These are phyloP conservation scores for Allomyces macrogynus DNA, from an alignment of 192 early-diverging fungal genomes.

Conservation along the genomic window DNA sequence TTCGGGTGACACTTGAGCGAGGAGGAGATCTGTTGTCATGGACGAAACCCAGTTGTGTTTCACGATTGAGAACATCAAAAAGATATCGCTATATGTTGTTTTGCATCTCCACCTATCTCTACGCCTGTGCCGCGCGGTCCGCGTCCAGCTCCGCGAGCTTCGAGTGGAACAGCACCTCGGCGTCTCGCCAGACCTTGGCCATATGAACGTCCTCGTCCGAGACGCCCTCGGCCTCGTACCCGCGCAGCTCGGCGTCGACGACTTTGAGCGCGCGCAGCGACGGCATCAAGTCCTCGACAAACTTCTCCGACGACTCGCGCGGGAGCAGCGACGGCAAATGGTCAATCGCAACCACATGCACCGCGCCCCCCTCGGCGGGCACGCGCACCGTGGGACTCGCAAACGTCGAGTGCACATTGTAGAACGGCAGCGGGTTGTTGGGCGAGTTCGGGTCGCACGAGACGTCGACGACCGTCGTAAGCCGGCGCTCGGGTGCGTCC, in stretches of 20 bases:
- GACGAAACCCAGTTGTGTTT: too few relatives aligned
- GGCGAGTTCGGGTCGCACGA: slow-evolving; percentile 94
- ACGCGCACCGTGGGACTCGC: slow-evolving; percentile 69
- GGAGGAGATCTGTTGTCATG: too few relatives aligned
- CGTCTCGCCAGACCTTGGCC: slow-evolving; percentile 42
- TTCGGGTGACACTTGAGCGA: too few relatives aligned
- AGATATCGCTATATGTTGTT: too few relatives aligned
- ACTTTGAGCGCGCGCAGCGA: slow-evolving; percentile 39
- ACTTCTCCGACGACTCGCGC: slow-evolving; percentile 74
- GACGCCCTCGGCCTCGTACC: slow-evolving; percentile 42
- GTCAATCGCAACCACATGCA: slow-evolving; percentile 90
- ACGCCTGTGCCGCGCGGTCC: slow-evolving; percentile 2
- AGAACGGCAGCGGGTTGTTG: slow-evolving; percentile 92
- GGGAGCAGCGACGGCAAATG: slow-evolving; percentile 89
- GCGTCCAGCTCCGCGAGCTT: slow-evolving; percentile 42
- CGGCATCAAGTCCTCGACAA: slow-evolving; percentile 66
- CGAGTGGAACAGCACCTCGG: slow-evolving; percentile 61
- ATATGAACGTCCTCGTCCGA: slow-evolving; percentile 6
- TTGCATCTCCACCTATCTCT: too few relatives aligned
- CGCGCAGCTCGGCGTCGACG: slow-evolving; percentile 18
- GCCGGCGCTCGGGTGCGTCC: slow-evolving; percentile 32
- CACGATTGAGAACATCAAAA: too few relatives aligned
- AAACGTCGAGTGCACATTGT: slow-evolving; percentile 81
- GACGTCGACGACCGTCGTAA: slow-evolving; percentile 81
- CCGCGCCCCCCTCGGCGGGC: slow-evolving; percentile 16